Base-by-base conservation (phyloP, 192 early-diverging fungal genomes). In the Jimgerdemannia lactiflua region DNA sequence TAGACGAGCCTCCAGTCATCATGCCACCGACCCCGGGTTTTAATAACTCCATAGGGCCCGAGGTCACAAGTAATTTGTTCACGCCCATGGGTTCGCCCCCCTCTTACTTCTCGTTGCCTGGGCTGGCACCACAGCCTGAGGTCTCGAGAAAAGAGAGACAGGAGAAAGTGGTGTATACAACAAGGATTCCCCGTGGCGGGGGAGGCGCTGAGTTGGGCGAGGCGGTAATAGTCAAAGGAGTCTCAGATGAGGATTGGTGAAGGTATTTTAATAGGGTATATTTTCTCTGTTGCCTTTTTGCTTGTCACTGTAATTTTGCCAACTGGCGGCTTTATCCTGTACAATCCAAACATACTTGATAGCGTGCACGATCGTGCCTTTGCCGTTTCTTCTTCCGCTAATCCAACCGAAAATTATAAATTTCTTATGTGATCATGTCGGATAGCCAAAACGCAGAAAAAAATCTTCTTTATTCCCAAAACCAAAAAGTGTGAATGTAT, bases 201-300 rank as follows among this genome's bases (percentile, higher is more conserved):
- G 69, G 76, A 40, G 67, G 64, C 3, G 67, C 65, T 0, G 81
- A 83, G 18, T 39, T 83, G 40, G 20, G 65, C 39, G 81, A 83
- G 40, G 73, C 81, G 3, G 70, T 69, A 0, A 65, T 83, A 40
- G 42, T 83, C 4, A 20, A 63, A 63, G 81, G 81, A 29, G 49
- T 83, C 6, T 70, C 72, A 72, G 81, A 79, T 74, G 81, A 83
- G 70, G 66, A 70, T 54, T 83, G 81, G 81, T 83, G 65, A 82
- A 54, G n/a, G n/a, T n/a, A n/a, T n/a, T n/a, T n/a, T n/a, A n/a
- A n/a, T n/a, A n/a, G n/a, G n/a, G n/a, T n/a, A n/a, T n/a, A n/a
- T n/a, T n/a, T n/a, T n/a, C n/a, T n/a, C n/a, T n/a, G n/a, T n/a
- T n/a, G n/a, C n/a, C n/a, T n/a, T n/a, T n/a, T n/a, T n/a, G n/a